phyloP scores from a whole-genome alignment of 108 stramenopile species.

The Ochromonas danica region DNA sequence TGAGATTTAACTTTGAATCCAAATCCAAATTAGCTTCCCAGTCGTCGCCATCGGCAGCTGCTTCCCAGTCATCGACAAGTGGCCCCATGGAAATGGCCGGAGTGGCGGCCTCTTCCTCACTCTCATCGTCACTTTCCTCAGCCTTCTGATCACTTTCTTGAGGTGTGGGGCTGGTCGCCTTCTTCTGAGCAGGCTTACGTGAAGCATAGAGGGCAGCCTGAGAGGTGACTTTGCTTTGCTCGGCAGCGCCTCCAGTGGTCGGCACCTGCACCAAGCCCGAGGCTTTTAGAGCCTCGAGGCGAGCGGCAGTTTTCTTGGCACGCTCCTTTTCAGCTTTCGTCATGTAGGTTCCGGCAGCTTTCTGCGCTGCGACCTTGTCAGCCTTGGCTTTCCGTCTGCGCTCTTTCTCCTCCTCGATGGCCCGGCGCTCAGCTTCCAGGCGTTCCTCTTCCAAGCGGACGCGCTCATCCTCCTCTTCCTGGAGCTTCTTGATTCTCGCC shows the following conservation, averaged over 20 bases:
- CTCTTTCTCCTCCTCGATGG: slow-evolving; percentile 48
- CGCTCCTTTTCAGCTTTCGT: slow-evolving; percentile 56
- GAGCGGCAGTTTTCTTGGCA: slow-evolving; percentile 42
- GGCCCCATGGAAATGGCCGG: slow-evolving; percentile 23
- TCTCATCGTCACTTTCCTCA: slow-evolving; percentile 42
- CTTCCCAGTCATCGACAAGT: slow-evolving; percentile 22
- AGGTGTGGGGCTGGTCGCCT: slow-evolving; percentile 69
- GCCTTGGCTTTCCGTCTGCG: neutral
- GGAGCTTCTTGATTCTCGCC: slow-evolving; percentile 46
- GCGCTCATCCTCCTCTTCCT: slow-evolving; percentile 53
- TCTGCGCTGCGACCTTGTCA: slow-evolving; percentile 48
- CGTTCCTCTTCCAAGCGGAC: slow-evolving; percentile 48
- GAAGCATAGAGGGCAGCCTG: slow-evolving; percentile 3
- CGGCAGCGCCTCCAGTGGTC: slow-evolving; percentile 3
- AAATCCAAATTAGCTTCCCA: neutral
- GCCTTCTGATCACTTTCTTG: slow-evolving; percentile 43
- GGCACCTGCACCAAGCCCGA: slow-evolving; percentile 41
- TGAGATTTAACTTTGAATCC: neutral
- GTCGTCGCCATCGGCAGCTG: slow-evolving; percentile 32
- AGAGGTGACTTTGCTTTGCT: neutral
- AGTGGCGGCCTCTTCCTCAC: slow-evolving; percentile 44
- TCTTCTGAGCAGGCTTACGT: slow-evolving; percentile 32
- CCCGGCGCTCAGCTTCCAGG: slow-evolving; percentile 38
- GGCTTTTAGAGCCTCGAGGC: slow-evolving; percentile 46
- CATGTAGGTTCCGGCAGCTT: slow-evolving; percentile 57